Percentiles rank a stretch among this genome's conserved stretches.
These are phyloP conservation scores for Nannochloropsis granulata DNA, from an alignment of 108 stramenopile species.

Conservation along the genomic window DNA sequence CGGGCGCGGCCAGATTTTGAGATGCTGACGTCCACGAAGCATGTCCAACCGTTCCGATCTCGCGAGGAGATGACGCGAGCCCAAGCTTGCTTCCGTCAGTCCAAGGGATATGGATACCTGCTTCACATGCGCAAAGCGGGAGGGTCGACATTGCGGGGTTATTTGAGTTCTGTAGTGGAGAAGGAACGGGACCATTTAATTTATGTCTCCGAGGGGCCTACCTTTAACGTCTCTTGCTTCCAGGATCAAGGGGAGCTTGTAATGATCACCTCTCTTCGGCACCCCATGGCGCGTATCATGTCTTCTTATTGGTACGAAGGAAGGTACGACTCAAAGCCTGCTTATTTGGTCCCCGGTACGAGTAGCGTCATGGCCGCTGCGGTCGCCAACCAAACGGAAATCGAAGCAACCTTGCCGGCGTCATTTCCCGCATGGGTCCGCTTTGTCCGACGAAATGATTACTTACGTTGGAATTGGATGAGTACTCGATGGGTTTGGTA, in stretches of 20 bases:
- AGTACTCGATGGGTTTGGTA: neutral
- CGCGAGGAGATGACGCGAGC: neutral
- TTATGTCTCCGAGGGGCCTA: neutral
- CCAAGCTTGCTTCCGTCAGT: neutral
- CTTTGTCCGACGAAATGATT: neutral
- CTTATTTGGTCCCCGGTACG: neutral
- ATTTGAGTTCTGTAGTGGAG: neutral
- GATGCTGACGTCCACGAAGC: neutral
- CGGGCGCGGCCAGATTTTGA: neutral
- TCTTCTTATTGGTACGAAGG: neutral
- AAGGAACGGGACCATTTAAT: neutral
- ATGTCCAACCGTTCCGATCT: neutral
- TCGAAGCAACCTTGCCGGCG: neutral
- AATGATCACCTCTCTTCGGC: neutral
- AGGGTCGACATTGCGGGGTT: neutral
- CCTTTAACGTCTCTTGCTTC: neutral
- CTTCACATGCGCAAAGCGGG: neutral
- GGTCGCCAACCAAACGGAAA: neutral
- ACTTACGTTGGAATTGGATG: neutral
- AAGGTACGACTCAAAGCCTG: neutral
- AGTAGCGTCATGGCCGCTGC: neutral
- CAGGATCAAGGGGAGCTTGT: neutral
- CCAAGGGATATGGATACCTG: neutral
- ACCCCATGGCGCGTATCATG: neutral
- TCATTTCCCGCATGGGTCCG: neutral